Percentiles rank a stretch among this genome's conserved stretches.
phyloP scores from a whole-genome alignment of 2,329 filamentous ascomycete genomes.

The Albifimbria verrucaria region DNA sequence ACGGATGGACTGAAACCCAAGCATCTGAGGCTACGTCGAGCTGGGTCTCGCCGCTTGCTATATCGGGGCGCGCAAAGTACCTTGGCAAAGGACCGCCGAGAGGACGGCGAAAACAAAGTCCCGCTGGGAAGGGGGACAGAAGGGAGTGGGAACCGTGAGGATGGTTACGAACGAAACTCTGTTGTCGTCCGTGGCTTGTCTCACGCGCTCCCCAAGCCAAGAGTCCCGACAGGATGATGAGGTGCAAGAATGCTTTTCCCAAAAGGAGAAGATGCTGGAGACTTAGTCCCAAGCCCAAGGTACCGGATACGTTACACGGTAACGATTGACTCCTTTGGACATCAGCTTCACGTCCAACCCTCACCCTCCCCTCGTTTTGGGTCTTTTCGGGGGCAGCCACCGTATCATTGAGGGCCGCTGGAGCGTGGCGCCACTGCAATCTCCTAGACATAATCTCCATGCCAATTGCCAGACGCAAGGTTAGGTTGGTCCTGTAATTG shows the following conservation, averaged over 20 bases:
- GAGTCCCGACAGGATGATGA: background rate
- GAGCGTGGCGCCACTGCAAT: background rate
- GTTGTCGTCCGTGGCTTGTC: background rate
- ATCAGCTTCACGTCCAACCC: background rate
- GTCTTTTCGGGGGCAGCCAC: background rate
- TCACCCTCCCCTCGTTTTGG: background rate
- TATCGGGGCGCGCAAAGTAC: too few species aligned
- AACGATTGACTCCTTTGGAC: background rate
- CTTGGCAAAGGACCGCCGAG: too few species aligned
- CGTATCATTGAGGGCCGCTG: background rate
- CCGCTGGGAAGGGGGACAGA: background rate
- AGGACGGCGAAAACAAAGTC: too few species aligned
- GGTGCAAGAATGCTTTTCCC: background rate
- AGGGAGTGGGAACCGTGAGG: background rate
- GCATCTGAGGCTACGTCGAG: too few species aligned
- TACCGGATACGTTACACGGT: background rate
- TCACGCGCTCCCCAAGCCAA: background rate
- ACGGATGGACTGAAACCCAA: too few species aligned
- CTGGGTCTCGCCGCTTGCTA: too few species aligned
- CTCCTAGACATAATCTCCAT: background rate
- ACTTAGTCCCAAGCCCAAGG: background rate
- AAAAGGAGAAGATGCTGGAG: too few species aligned
- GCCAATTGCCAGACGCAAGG: background rate
- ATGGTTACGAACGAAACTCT: background rate
- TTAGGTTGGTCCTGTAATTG: too few species aligned